Evolutionary conservation across 305 asterid species (phyloP), one percentile per base, ranked within the genome.

Genomic region (Lippia alba): DNA sequence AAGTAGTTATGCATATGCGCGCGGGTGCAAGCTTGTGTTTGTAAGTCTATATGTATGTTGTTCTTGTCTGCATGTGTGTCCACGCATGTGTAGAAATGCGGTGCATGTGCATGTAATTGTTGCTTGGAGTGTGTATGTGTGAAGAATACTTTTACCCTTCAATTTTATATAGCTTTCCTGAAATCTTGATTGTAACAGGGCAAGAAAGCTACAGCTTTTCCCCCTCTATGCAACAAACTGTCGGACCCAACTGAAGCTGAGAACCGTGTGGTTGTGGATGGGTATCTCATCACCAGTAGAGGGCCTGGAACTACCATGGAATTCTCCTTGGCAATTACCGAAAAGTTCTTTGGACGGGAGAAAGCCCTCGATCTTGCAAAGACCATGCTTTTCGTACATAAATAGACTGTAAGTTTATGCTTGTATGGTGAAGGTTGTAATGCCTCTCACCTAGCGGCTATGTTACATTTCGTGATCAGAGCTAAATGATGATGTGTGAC

Each of bases 241-340:
- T 83, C 89, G 0, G 97, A 94, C 72, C 81, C 80, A 6, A 88
- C 95, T 6, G 96, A 87, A 82, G 89, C 79, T 6, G 99, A 91
- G 64, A 89, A 82, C 68, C 81, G 97, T 40, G 97, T 94, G 56
- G 87, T 94, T 55, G 88, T 91, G 14, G 99, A 94, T 64, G 99
- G 97, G 46, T 73, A 90, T 75, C 96, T 94, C 32, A 61, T 90
- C 72, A 91, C 99, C 0, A 94, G 99, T 66, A 86, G 96, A 84
- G 99, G 97, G 54, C 99, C 97, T 0, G 99, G 97, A 74, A 91
- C 97, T 57, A 55, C 96, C n/a, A 82, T 90, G 96, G 99, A 94
- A 80, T 94, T 88, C 17, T 81, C 97, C 0, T 54, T 94, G 78
- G 93, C 82, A n/a, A 91, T 94, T 5, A 66, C 74, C 3, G 96